A percentile compares a stretch with the other conserved stretches of the same genome.
Evolutionary conservation across 2,329 filamentous ascomycete genomes (phyloP).

Genomic region (Trichoderma sp.): DNA sequence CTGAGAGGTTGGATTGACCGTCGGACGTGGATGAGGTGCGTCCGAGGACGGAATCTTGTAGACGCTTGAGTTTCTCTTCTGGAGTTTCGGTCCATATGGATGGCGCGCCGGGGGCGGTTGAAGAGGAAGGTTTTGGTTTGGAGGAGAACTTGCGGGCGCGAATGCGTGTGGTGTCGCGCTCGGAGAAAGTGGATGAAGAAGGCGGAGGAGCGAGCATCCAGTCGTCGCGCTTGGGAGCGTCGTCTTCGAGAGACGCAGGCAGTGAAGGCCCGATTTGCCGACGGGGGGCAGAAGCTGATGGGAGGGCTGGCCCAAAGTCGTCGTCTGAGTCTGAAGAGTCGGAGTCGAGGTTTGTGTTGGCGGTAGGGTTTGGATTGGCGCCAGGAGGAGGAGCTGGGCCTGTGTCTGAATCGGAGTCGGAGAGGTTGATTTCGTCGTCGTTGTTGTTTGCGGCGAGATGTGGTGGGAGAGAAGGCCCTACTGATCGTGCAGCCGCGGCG

Average conservation of each 20-base stretch:
- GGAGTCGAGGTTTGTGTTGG: slow-evolving; percentile 31
- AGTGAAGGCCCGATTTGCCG: slow-evolving; percentile 39
- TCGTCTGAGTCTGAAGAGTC: slow-evolving; percentile 38
- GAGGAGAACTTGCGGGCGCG: slow-evolving; percentile 80
- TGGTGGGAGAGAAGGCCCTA: slow-evolving; percentile 15
- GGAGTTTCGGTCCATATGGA: slow-evolving; percentile 90
- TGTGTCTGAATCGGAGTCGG: slow-evolving; percentile 34
- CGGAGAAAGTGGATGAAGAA: slow-evolving; percentile 51
- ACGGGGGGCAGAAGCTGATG: slow-evolving; percentile 46
- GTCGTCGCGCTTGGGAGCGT: slow-evolving; percentile 68
- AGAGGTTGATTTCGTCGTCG: slow-evolving; percentile 41
- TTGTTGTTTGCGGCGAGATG: slow-evolving; percentile 33
- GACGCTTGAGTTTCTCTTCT: slow-evolving; percentile 75
- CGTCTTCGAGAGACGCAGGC: slow-evolving; percentile 35
- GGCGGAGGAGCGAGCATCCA: slow-evolving; percentile 77
- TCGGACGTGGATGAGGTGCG: slow-evolving; percentile 45
- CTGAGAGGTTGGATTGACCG: slow-evolving; percentile 31
- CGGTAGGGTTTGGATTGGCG: slow-evolving; percentile 26
- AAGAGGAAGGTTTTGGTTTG: slow-evolving; percentile 35
- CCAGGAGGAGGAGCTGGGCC: slow-evolving; percentile 38
- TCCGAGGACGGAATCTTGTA: slow-evolving; percentile 81
- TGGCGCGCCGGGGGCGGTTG: slow-evolving; percentile 46
- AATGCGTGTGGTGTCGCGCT: slow-evolving; percentile 78
- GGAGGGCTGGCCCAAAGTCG: slow-evolving; percentile 60
- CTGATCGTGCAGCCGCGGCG: slow-evolving; percentile 11